Base-by-base conservation (phyloP, 2,329 filamentous ascomycete genomes). In the Fusarium beomiforme region DNA sequence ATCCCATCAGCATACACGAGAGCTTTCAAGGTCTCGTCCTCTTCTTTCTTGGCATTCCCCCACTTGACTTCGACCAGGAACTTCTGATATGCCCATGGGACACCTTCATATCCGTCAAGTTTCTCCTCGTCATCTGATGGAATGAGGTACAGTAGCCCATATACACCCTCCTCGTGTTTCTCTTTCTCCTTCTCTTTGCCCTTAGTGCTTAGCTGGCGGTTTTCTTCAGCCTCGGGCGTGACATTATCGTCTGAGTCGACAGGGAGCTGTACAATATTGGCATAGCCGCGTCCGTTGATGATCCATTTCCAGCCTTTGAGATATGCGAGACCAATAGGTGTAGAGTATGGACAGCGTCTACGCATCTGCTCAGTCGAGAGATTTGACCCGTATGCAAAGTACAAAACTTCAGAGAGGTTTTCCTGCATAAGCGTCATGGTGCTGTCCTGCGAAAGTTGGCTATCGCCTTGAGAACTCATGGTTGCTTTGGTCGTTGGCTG, bases 371-470 rank as follows among this genome's bases (percentile, higher is more conserved):
- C 79, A 2, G 85, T 85, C 78, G 89, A 92, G 63, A 93, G 85
- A 78, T 93, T 93, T 77, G 87, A 90, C 69, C 91, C 91, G 79
- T 91, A 93, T 74, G 88, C 91, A 77, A 93, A 92, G 83, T 92
- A 92, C 70, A 89, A 79, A 54, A 81, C 73, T 67, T 82, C 81
- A 51, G 76, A 76, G 16, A 77, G 73, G 58, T 78, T 75, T 39
- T 81, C 79, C 34, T 79, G 78, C 60, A 82, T 78, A 21, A 80
- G 42, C 26, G 80, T 82, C 72, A 79, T 76, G 64, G 70, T 69
- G 70, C 78, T 80, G 71, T 78, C 79, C 68, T 81, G 80, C 24
- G 80, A 81, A 59, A 67, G 71, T 58, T 80, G 79, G 72, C 76
- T 78, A 59, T 78, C 78, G 50, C 74, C 77, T 19, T 78, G 76